Conservation (phyloP, 371 early-diverging fungal genomes). For the Mortierella sp. region DNA sequence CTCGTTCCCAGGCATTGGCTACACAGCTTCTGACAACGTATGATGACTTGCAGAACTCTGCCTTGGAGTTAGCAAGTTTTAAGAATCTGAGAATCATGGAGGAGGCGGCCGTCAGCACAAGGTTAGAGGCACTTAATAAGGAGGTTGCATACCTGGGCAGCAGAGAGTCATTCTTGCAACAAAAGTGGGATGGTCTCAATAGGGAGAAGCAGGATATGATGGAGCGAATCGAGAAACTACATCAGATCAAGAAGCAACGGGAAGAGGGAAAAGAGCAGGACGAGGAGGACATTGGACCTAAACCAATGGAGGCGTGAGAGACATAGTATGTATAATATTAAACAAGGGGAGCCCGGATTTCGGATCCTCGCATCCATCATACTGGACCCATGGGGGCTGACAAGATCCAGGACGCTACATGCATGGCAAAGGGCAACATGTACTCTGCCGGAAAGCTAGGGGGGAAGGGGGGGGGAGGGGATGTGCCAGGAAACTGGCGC, state of each 20-base stretch:
- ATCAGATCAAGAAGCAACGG: constrained; percentile 24
- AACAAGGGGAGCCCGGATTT: too few species aligned
- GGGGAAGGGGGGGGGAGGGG: too few species aligned
- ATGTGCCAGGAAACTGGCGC: too few species aligned
- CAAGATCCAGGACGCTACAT: too few species aligned
- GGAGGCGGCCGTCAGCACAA: constrained; percentile 71
- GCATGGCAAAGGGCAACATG: too few species aligned
- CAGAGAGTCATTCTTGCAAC: constrained; percentile 78
- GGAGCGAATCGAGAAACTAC: constrained; percentile 49
- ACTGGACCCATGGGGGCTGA: too few species aligned
- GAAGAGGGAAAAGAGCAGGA: constrained; percentile 1
- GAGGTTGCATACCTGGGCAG: constrained; percentile 71
- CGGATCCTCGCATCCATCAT: too few species aligned
- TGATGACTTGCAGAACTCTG: constrained; percentile 73
- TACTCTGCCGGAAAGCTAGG: too few species aligned
- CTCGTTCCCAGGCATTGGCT: constrained; percentile 68
- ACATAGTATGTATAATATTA: too few species aligned
- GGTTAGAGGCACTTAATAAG: constrained; percentile 72
- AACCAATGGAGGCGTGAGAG: constrained; percentile 8
- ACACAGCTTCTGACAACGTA: constrained; percentile 69
- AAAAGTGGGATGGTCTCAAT: constrained; percentile 72
- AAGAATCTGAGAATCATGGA: constrained; percentile 60
- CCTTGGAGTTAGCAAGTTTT: constrained; percentile 76
- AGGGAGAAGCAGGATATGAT: constrained; percentile 58
- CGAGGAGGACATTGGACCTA: constrained; percentile 7